Base-by-base conservation (phyloP, 2,329 filamentous ascomycete species). In the Talaromyces sp. region DNA sequence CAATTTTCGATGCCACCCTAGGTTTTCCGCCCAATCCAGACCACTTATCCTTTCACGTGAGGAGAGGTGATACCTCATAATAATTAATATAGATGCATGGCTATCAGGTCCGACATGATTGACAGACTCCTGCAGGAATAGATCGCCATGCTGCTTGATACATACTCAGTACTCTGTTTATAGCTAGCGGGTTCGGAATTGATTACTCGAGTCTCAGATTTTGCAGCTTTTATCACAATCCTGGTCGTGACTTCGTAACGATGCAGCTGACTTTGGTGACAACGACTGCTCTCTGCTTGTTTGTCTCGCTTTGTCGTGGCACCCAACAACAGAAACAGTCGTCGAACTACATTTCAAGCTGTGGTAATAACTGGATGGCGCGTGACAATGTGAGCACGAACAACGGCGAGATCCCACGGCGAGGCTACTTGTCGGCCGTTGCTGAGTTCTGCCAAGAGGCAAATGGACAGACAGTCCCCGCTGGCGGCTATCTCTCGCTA, bases 341-440 rank as follows among this genome's bases (percentile, higher is more conserved):
- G 31, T 58, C 56, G 31, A 14, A 58, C 43, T 58, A 58, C 31
- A 52, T 58, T 41, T 58, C 56, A 4, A 58, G 56, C 41, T 58
- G 56, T 24, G 56, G 56, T 24, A 21, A 27, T 52, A 35, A 49
- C n/a, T 58, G 56, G 56, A 58, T 58, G 46, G 55, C 59, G 26
- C 49, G 55, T 24, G 59, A 61, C 32, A 27, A 60, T 49, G 58
- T 60, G 8, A 60, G 49, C 24, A 27, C 52, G 11, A 59, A 56
- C 19, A 52, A 52, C 31, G 49, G 49, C 14, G 49, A 27, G 26
- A 52, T 52, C 49, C 49, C 49, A 29, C 49, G 49, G 7, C 49
- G 49, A 29, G 49, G 49, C 11, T 52, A 52, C 13, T 27, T 29
- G 49, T 52, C 49, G 24, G 49, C 49, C 26, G 49, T 52, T 29